Conservation (phyloP, 2,329 filamentous ascomycete genomes). For the Alternaria arborescens region DNA sequence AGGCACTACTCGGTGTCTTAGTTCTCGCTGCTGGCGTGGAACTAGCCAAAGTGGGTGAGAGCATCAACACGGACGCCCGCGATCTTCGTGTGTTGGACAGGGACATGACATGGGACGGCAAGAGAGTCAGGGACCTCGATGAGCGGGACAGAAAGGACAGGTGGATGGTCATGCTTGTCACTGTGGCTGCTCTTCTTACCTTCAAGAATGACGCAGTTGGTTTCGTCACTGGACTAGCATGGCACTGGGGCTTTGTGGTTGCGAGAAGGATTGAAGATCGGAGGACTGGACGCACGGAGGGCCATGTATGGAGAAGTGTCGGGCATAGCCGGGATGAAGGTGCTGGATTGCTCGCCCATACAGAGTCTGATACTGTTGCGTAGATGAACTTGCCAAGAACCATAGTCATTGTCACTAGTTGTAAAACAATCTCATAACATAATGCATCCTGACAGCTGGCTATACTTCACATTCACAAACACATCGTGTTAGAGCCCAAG, state of each 20-base stretch:
- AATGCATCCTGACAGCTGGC: background rate
- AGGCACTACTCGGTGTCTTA: slow-evolving; percentile 81
- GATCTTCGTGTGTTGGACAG: slow-evolving; percentile 59
- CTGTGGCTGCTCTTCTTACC: slow-evolving; percentile 79
- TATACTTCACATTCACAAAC: too few species aligned
- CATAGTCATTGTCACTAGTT: background rate
- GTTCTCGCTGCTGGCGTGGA: slow-evolving; percentile 90
- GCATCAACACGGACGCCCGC: slow-evolving; percentile 77
- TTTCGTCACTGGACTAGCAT: slow-evolving; percentile 82
- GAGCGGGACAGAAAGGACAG: slow-evolving; percentile 76
- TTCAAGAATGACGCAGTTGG: slow-evolving; percentile 92
- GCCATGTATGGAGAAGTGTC: slow-evolving; percentile 36
- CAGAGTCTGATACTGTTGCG: slow-evolving; percentile 37
- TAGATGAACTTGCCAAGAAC: background rate
- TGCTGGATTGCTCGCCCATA: slow-evolving; percentile 34
- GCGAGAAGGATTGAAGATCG: slow-evolving; percentile 36
- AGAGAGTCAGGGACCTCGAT: slow-evolving; percentile 63
- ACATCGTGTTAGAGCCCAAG: too few species aligned
- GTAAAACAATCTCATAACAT: background rate
- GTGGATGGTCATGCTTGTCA: slow-evolving; percentile 91
- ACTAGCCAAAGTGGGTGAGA: slow-evolving; percentile 83
- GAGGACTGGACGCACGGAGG: slow-evolving; percentile 28
- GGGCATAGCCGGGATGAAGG: slow-evolving; percentile 33
- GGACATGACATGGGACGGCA: slow-evolving; percentile 44
- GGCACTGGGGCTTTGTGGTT: slow-evolving; percentile 71